Percentiles rank a stretch among this genome's conserved stretches.
phyloP scores from a whole-genome alignment of 768 basidiomycete species.

The Cyclocybe aegerita region DNA sequence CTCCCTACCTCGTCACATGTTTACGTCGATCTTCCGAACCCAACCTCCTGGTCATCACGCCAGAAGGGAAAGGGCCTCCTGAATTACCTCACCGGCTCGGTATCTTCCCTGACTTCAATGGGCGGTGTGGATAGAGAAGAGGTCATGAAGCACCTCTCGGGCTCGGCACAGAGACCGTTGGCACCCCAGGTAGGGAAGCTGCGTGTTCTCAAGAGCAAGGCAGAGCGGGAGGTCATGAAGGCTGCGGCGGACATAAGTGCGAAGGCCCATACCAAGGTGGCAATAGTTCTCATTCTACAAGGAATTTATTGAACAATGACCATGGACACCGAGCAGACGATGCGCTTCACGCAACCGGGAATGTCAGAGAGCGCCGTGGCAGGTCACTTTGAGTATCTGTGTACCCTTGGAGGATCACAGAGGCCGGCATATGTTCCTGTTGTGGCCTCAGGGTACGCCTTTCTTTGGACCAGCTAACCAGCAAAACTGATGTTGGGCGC shows the following conservation, averaged over 20 bases:
- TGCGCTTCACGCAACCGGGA: constrained; percentile 65
- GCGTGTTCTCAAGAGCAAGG: constrained; percentile 75
- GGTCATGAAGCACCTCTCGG: constrained; percentile 53
- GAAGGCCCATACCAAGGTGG: constrained; percentile 76
- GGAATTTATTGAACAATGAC: neutral
- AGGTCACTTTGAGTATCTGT: constrained; percentile 90
- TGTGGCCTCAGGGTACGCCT: constrained; percentile 83
- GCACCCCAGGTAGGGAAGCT: constrained; percentile 70
- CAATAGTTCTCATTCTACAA: neutral
- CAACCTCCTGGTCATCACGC: constrained; percentile 19
- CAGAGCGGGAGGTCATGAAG: constrained; percentile 80
- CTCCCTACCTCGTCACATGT: constrained; percentile 48
- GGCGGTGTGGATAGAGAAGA: constrained; percentile 45
- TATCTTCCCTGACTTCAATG: constrained; percentile 8
- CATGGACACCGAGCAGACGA: constrained; percentile 52
- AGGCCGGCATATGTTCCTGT: constrained; percentile 97
- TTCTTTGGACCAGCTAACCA: neutral
- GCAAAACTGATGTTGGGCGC: neutral
- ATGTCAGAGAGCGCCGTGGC: constrained; percentile 41
- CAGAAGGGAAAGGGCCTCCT: constrained; percentile 54
- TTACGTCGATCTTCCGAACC: constrained; percentile 48
- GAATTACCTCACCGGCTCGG: constrained; percentile 43
- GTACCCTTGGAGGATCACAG: constrained; percentile 75
- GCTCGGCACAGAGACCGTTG: constrained; percentile 47
- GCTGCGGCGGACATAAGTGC: constrained; percentile 86